Base-by-base conservation (phyloP, 208 protist species). In the Trypanosoma boissoni region DNA sequence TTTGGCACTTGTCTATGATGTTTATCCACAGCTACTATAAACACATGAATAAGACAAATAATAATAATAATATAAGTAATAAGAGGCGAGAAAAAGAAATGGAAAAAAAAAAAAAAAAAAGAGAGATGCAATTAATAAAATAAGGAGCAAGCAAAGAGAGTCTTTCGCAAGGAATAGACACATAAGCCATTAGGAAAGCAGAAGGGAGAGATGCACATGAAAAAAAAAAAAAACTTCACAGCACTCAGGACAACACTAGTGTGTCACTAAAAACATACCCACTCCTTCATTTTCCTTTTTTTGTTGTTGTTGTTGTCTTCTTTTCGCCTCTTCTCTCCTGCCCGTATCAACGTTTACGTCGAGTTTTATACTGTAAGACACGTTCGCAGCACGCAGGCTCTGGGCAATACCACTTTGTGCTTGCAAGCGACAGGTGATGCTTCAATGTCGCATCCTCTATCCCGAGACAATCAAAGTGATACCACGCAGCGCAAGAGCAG, bases 391-490 rank as follows among this genome's bases (percentile, higher is more conserved):
- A 95, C 27, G 58, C n/a, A 12, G 82, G 78, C 32, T 89, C 75
- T 2, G 72, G 71, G 55, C 88, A 95, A 63, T 92, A 91, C 86
- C 88, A 95, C 54, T 72, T 78, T 0, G 88, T 95, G 9, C 83
- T 88, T 8, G 85, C 88, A 0, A 95, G 63, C 9, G 72, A 65
- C 29, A 86, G 69, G 43, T 91, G 86, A 12, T 81, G 61, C 43
- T 74, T 78, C 37, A 95, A 68, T 18, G 37, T 27, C 14, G 14
- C 41, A 48, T 85, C 66, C 6, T 57, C 36, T 49, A 95, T 82
- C 29, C 74, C 78, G 5, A 95, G 68, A 53, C 88, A 95, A 14
- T 61, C 55, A 46, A 27, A 62, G 72, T 95, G 88, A 29, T 95
- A 92, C 86, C 88, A 95, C 3, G 74, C 52, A 20, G 53, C 54